Evolutionary conservation across 495 filamentous ascomycete species (phyloP).

Genomic region (Hypoxylon fuscum): DNA sequence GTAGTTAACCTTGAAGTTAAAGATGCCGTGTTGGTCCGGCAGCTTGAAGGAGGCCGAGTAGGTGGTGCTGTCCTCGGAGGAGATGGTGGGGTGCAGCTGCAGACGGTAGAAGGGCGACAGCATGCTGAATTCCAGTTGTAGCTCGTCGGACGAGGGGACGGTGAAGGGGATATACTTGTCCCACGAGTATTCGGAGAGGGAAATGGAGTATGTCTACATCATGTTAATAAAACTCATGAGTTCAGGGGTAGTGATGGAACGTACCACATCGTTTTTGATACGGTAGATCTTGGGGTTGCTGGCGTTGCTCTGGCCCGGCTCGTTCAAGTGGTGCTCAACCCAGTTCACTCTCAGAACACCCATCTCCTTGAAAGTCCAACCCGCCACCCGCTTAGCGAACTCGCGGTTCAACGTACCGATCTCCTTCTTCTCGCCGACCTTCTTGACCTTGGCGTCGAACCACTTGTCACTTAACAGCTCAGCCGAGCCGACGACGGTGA

Average conservation of each 20-base stretch:
- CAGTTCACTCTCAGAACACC: constrained; percentile 88
- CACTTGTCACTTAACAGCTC: constrained; percentile 90
- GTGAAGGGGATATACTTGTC: constrained; percentile 77
- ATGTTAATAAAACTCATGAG: constrained; percentile 9
- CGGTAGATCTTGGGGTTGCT: constrained; percentile 91
- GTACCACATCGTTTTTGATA: constrained; percentile 95
- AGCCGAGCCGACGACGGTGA: constrained; percentile 84
- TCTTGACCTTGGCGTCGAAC: constrained; percentile 84
- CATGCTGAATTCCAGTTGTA: constrained; percentile 98
- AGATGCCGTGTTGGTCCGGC: constrained; percentile 97
- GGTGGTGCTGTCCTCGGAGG: constrained; percentile 72
- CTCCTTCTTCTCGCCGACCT: constrained; percentile 62
- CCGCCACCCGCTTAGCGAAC: constrained; percentile 83
- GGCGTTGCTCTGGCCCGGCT: constrained; percentile 59
- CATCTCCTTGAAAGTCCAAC: constrained; percentile 93
- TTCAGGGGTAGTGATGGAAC: constrained; percentile 46
- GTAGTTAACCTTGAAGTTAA: constrained; percentile 96
- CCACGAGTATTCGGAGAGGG: constrained; percentile 82
- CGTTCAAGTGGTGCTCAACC: constrained; percentile 80
- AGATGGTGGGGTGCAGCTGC: constrained; percentile 64
- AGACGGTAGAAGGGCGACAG: constrained; percentile 98
- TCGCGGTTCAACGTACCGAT: constrained; percentile 77
- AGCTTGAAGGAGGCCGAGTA: constrained; percentile 80
- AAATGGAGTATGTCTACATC: constrained; percentile 81
- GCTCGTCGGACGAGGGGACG: constrained; percentile 69